phyloP scores from a whole-genome alignment of 2,329 filamentous ascomycete genomes.

The Xylariaceae sp. region DNA sequence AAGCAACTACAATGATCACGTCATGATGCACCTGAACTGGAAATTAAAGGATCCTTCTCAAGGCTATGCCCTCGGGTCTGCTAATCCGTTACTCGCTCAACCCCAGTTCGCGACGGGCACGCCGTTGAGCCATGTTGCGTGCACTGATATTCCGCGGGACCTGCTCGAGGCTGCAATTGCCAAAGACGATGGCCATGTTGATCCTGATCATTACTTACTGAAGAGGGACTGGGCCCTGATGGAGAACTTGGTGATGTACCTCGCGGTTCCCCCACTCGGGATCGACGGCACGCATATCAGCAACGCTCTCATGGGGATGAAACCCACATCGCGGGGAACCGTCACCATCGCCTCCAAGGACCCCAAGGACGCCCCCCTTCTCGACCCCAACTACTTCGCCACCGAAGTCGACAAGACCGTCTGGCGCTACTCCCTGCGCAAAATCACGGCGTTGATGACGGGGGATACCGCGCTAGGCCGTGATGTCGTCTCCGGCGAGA shows the following conservation, averaged over 20 bases:
- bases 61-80: constrained; percentile 22
- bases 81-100: constrained; percentile 16
- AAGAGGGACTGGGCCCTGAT: constrained; percentile 23
- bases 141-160: constrained; percentile 15
- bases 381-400: constrained; percentile 20
- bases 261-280: constrained; percentile 22
- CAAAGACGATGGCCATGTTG: constrained; percentile 24
- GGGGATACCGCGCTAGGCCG: constrained; percentile 22
- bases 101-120: constrained; percentile 21
- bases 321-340: constrained; percentile 22
- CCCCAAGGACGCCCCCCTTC: constrained; percentile 15
- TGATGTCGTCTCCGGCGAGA: constrained; percentile 17
- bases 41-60: constrained; percentile 26
- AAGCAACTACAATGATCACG: constrained; percentile 30
- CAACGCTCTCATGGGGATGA: constrained; percentile 28
- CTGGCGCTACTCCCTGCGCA: constrained; percentile 20
- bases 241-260: constrained; percentile 17
- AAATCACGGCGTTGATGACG: constrained; percentile 15
- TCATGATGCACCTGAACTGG: constrained; percentile 25
- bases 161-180: constrained; percentile 20
- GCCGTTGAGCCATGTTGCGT: constrained; percentile 19
- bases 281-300: constrained; percentile 24
- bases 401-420: constrained; percentile 15
- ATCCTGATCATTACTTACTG: constrained; percentile 21
- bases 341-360: constrained; percentile 20